Base-by-base conservation (phyloP, 2,329 filamentous ascomycete genomes). In the Chalaropsis thielavioides region DNA sequence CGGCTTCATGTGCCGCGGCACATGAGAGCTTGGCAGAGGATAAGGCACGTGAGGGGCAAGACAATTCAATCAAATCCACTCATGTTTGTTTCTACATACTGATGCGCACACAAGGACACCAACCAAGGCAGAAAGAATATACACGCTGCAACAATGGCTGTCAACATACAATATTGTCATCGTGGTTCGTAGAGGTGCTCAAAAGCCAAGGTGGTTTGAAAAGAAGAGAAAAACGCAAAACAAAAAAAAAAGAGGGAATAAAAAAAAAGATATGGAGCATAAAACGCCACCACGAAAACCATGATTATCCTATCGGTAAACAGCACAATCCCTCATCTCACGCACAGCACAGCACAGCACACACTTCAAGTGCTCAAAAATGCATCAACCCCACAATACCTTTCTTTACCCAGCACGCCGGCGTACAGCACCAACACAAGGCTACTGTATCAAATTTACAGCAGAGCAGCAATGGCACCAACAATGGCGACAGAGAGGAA, bases 381-480 rank as follows among this genome's bases (percentile, higher is more conserved):
- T 60, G 40, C 51, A 56, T 63, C 62, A 27, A 43, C 24, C 24
- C 60, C 27, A 19, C 61, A 24, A 51, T 27, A 62, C 31, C 61
- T 31, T 54, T 54, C 19, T 44, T 56, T 58, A 35, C 59, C 5
- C 35, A 24, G 3, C 19, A 24, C n/a, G 56, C 22, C 22, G 31
- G 58, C 19, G 31, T 67, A 63, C 35, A 65, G 7, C 11, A 1
- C 54, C 13, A 58, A 31, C 1, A 38, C 11, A 7, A 19, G 27
- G 7, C 11, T 2, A 8, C 7, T 5, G 22, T 58, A 15, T 35
- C 15, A 58, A 19, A 38, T 65, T 80, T 81, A 83, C 74, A 84
- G 73, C 71, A 83, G 74, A 71, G 81, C 78, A 64, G 77, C 76
- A 66, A 82, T 64, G 61, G 73, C 79, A 69, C 76, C 79, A 56